These are phyloP conservation scores for Auxenochlorella pyrenoidosa DNA, from an alignment of 139 green algal species.

Conservation along the genomic window DNA sequence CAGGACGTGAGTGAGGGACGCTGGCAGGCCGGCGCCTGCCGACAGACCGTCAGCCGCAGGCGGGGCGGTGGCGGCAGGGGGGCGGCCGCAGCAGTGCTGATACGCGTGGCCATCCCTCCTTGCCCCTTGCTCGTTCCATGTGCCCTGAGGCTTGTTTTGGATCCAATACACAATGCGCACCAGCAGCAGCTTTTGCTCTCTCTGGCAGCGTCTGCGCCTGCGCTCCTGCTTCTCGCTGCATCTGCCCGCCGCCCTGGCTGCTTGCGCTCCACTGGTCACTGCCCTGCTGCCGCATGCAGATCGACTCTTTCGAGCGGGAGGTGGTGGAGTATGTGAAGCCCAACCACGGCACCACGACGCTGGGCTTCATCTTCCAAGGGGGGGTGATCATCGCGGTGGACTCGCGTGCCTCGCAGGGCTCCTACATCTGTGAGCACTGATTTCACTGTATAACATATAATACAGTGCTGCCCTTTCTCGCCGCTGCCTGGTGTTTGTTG, in stretches of 20 bases:
- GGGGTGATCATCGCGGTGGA: constrained; percentile 98
- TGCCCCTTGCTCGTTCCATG: not conserved
- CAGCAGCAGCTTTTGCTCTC: no score
- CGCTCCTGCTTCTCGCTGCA: not conserved
- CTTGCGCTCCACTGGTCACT: not conserved
- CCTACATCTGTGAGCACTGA: constrained; percentile 81
- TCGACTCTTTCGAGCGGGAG: constrained; percentile 94
- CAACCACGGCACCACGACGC: constrained; percentile 96
- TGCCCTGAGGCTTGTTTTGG: no score
- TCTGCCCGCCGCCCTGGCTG: no score
- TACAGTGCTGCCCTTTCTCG: not conserved
- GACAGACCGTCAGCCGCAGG: no score
- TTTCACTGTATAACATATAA: no score
- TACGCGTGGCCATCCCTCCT: not conserved
- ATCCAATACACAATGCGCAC: no score
- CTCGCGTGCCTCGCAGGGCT: constrained; percentile 96
- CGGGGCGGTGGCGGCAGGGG: not conserved
- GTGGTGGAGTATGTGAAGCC: constrained; percentile 98
- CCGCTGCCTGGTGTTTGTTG: not conserved
- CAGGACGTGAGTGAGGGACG: constrained; percentile 18
- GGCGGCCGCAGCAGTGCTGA: not conserved
- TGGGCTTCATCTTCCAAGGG: constrained; percentile 97
- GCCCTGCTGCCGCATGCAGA: constrained; percentile 56
- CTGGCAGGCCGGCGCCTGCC: not conserved
- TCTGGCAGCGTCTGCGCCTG: not conserved